Evolutionary conservation across 768 basidiomycete species (phyloP), one percentile per base, ranked within the genome.

Genomic region (Lentinula sp.): DNA sequence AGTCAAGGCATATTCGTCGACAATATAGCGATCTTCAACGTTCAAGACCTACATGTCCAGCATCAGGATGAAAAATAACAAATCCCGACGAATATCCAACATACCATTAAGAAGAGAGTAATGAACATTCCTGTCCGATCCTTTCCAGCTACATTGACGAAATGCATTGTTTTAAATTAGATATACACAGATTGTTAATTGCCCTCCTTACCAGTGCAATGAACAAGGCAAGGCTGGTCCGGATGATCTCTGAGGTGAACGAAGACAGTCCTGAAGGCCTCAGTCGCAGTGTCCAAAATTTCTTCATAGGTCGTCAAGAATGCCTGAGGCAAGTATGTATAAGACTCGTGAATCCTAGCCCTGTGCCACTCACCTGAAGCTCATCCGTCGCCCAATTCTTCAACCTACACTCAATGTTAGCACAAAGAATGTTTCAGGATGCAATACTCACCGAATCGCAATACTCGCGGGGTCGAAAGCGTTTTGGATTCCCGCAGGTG

Each of bases 61-160:
- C 7, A 54, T 23, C 18, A 42, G 37, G 9, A 59, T 16, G 10
- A 11, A 15, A 4, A 39, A 42, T 40, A 28, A 13, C 16, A n/a
- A 11, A 34, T 35, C 21, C 50, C 11, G 15, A n/a, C 21, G 37
- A 31, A 21, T 51, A 53, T 15, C 2, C 10, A 37, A 37, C 60
- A 46, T 49, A 76, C 75, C 68, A 72, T 64, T 42, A 76, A 65
- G 8, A 77, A 64, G 9, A 77, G 59, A 16, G 75, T 75, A 8
- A 71, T 68, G 59, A 76, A 71, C 10, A 78, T 57, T 4, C 76
- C 78, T 4, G 78, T 78, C 34, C 79, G 65, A 66, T 80, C 78
- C 62, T 80, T 79, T 1, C 79, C 80, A 21, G 71, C 76, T 79
- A 59, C 16, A 32, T 45, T 16, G 6, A 16, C 32, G 13, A 23